Base-by-base conservation (phyloP, 1,284 basidiomycete genomes). In the Testicularia cyperi region DNA sequence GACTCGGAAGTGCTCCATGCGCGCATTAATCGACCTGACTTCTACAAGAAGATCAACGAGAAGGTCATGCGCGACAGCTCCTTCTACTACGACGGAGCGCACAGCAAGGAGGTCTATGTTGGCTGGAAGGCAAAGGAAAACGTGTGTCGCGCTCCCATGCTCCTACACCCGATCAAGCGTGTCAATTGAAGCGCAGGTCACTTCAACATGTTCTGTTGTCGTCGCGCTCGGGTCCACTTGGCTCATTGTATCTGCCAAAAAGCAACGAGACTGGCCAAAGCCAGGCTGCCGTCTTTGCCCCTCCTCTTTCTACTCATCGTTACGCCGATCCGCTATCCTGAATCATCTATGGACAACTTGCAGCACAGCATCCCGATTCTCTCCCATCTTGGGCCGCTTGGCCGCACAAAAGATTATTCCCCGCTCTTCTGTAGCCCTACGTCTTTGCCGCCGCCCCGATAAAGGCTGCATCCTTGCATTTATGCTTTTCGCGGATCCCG, bases 1-100 rank as follows among this genome's bases (percentile, higher is more conserved):
- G 72, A 75, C 42, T 51, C 65, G 24, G 58, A 70, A 43, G 68
- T 72, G 54, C 61, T 76, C 30, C 58, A 73, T 38, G 42, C 56
- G 21, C 43, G 66, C n/a, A 73, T 76, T 54, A 75, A 76, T 45
- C 53, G 71, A 37, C 69, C 58, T 5, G 70, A 75, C 40, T 74
- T 75, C 40, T 76, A 76, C 66, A 67, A 71, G 44, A 73, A 73
- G 69, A 65, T 65, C 43, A 66, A 75, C 61, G 74, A 76, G 42
- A 70, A 71, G 47, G 65, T 74, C 36, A 72, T 75, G 71, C 58
- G 72, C 28, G 74, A 76, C 52, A 65, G 52, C 15, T 69, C 65
- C 29, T 75, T 75, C 56, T 75, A 75, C 57, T 75, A 76, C 47
- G 72, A 76, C 46, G 65, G 72, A 10, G 47, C 47, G 34, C 74